Evolutionary conservation across 148 eudicot genomes (phyloP), one percentile per base, ranked within the genome.

Genomic region (Agrostemma githago): DNA sequence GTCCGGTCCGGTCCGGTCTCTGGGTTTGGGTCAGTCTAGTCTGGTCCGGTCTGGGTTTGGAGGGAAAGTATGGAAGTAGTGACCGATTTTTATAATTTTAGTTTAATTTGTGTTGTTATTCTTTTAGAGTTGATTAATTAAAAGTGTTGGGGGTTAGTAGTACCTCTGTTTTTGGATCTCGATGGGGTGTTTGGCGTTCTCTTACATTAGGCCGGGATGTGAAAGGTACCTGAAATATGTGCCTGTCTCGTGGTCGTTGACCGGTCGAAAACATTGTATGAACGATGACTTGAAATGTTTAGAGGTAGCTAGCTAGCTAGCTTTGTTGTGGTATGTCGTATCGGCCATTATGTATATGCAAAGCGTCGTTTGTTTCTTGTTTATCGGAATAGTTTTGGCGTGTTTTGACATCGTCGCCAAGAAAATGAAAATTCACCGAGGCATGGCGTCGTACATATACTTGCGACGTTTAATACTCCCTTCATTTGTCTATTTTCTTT

Each of bases 111-210:
- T 56, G 71, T 40, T 67, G 72, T 37, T 41, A 68, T 57, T 70
- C 59, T 68, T 68, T 68, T 54, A 19, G 8, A 9, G 63, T 44
- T 26, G 1, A 26, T 26, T 26, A 26, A 26, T 26, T 26, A 26
- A 51, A 63, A 74, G 60, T 66, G 78, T 62, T 26, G 15, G 54
- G 41, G 1, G 14, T n/a, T n/a, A n/a, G n/a, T 26, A 26, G 34
- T 70, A 53, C 34, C 66, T 66, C 73, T 51, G 38, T 9, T 68
- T 74, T 68, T 76, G 72, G 42, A 67, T 39, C 34, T 56, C 8
- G 34, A 26, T 26, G 78, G 78, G 78, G 39, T 57, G 34, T 26
- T 26, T 1, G 1, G 34, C 1, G 34, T 26, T 37, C 43, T 59
- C 43, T 38, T 66, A 54, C 16, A 4, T 54, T 56, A 14, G 62